Percentiles rank a stretch among this genome's conserved stretches.
Conservation (phyloP, 306 rosid species). For the Trichosanthes truncata region DNA sequence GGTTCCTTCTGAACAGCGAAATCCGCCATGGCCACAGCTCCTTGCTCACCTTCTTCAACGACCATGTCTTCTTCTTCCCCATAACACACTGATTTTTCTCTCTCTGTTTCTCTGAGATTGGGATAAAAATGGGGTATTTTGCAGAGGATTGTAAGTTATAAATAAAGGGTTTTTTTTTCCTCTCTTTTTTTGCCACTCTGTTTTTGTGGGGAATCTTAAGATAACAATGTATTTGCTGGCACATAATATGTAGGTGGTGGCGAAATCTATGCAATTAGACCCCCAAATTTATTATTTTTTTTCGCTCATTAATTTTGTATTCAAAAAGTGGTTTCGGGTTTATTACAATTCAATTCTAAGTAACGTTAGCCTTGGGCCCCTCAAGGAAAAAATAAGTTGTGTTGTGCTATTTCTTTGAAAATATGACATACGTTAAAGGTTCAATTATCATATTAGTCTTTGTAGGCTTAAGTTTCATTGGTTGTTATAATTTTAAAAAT, state of each 20-base stretch:
- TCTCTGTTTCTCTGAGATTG: neutral
- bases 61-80: conserved; percentile 19
- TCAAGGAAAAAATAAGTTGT: neutral
- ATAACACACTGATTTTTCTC: neutral
- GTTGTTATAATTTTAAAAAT: too few species aligned
- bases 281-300: neutral
- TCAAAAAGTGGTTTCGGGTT: neutral
- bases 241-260: neutral
- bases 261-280: neutral
- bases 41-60: conserved; percentile 41
- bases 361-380: neutral
- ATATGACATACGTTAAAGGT: neutral
- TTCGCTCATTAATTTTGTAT: neutral
- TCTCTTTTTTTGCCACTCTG: neutral
- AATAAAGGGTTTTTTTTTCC: neutral
- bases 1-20: conserved; percentile 30
- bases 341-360: neutral
- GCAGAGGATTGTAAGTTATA: neutral
- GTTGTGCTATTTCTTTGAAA: neutral
- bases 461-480: too few species aligned
- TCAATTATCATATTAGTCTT: neutral
- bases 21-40: conserved; percentile 30
- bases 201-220: neutral
- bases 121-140: neutral
- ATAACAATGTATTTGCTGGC: neutral